Base-by-base conservation (phyloP, 202 grass and related monocot genomes). In the Setaria viridis region DNA sequence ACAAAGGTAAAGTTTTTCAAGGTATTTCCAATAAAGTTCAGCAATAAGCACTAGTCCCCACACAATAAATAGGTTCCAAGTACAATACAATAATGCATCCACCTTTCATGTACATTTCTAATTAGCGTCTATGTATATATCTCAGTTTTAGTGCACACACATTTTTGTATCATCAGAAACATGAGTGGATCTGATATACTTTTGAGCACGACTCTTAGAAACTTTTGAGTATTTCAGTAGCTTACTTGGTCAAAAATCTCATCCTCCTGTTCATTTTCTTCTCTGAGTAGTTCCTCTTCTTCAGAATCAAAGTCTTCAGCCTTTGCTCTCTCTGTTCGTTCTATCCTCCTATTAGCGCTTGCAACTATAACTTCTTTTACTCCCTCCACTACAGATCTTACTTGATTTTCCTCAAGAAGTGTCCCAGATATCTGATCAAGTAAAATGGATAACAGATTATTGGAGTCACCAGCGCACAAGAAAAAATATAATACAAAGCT, bases 181-280 rank as follows among this genome's bases (percentile, higher is more conserved):
- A 80, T 14, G 19, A 69, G 19, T 69, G 62, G 7, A 77, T 78
- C 71, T 48, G 7, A 43, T 62, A 70, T 57, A 39, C 11, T 65
- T 56, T 72, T 81, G 57, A 81, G 33, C 47, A 74, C 43, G 34
- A 85, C 47, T 72, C 39, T 72, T 70, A 21, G 20, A 72, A 53
- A 62, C 11, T 45, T 60, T 60, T 9, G 49, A 84, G 30, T 75
- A 76, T 25, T 48, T 84, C 0, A 11, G 45, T 56, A 74, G 70
- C 63, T 85, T 82, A 99, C 97, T 88, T 96, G 91, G 75, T 99
- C 94, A 82, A 99, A 96, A 29, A 99, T 93, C 82, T 99, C 97
- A 85, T 99, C 97, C 78, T 99, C 97, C 85, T 97, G 90, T 83
- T 99, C 97, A 3, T 97, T 99, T 91, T 99, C 97, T 94, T 99